Percentiles rank a stretch among this genome's conserved stretches.
Evolutionary conservation across 306 rosid species (phyloP).

Genomic region (Sicyos edulis): DNA sequence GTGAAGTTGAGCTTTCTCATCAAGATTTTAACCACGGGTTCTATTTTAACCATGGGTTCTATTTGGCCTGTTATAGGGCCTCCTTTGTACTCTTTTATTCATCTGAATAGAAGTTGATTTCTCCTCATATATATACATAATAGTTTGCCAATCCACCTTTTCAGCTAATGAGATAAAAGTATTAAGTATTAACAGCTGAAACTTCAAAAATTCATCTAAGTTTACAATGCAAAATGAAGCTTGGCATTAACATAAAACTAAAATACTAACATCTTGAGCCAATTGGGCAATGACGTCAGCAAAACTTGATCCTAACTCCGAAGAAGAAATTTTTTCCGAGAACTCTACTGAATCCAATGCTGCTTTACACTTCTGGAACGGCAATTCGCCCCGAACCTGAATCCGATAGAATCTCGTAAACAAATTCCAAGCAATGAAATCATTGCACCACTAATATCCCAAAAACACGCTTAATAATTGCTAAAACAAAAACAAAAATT

Average conservation of each 20-base stretch:
- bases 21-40: no score
- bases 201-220: background rate
- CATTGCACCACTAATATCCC: conserved; percentile 13
- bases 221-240: background rate
- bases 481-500: conserved; percentile 10
- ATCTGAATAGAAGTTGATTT: background rate
- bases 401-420: background rate
- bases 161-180: background rate
- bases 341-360: conserved; percentile 79
- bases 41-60: no score
- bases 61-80: background rate
- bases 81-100: background rate
- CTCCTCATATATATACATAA: background rate
- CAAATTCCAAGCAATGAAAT: background rate
- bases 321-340: conserved; percentile 40
- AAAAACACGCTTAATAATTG: conserved; percentile 7
- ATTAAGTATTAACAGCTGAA: background rate
- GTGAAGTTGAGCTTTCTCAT: background rate
- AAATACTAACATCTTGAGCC: conserved; percentile 86
- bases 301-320: conserved; percentile 63
- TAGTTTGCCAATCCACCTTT: background rate
- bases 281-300: conserved; percentile 88
- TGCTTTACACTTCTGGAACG: conserved; percentile 71
- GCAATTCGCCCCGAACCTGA: conserved; percentile 92
- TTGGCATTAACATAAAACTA: background rate